Conservation (phyloP, 495 filamentous ascomycete genomes). For the Jackrogersella minutella region DNA sequence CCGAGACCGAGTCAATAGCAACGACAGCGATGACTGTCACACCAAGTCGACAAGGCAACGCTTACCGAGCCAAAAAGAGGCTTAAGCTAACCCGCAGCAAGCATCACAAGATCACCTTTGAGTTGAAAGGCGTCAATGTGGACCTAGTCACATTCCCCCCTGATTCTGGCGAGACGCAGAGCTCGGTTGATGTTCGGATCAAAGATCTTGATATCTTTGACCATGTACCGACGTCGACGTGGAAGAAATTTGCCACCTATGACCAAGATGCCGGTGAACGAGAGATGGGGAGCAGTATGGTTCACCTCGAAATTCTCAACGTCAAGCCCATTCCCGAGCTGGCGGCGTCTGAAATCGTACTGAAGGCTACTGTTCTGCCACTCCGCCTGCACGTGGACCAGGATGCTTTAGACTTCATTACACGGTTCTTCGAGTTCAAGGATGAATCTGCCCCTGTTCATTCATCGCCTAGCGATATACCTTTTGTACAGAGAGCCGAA, state of each 20-base stretch:
- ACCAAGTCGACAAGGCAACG: slow-evolving; percentile 59
- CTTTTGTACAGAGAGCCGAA: slow-evolving; percentile 90
- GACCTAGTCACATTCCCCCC: slow-evolving; percentile 88
- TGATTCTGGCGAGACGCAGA: slow-evolving; percentile 79
- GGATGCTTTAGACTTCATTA: slow-evolving; percentile 97
- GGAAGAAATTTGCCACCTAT: slow-evolving; percentile 97
- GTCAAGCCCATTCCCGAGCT: slow-evolving; percentile 84
- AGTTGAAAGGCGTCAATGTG: slow-evolving; percentile 83
- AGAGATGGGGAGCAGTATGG: slow-evolving; percentile 85
- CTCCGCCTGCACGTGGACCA: slow-evolving; percentile 95
- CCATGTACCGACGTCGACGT: slow-evolving; percentile 92
- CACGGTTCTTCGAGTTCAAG: slow-evolving; percentile 96
- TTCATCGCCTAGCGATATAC: slow-evolving; percentile 70
- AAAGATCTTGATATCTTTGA: slow-evolving; percentile 90
- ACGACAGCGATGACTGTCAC: slow-evolving; percentile 72
- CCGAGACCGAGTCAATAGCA: slow-evolving; percentile 87
- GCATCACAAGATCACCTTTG: slow-evolving; percentile 93
- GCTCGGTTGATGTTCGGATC: slow-evolving; percentile 82
- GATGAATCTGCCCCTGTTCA: slow-evolving; percentile 69
- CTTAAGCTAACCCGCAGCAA: slow-evolving; percentile 85
- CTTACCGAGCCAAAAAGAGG: slow-evolving; percentile 60
- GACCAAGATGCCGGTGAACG: slow-evolving; percentile 85
- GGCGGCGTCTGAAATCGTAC: slow-evolving; percentile 87
- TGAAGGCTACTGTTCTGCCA: slow-evolving; percentile 85
- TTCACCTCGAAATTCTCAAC: slow-evolving; percentile 86